Evolutionary conservation across 2,329 filamentous ascomycete genomes (phyloP).

Genomic region (Lachnellula hyalina): DNA sequence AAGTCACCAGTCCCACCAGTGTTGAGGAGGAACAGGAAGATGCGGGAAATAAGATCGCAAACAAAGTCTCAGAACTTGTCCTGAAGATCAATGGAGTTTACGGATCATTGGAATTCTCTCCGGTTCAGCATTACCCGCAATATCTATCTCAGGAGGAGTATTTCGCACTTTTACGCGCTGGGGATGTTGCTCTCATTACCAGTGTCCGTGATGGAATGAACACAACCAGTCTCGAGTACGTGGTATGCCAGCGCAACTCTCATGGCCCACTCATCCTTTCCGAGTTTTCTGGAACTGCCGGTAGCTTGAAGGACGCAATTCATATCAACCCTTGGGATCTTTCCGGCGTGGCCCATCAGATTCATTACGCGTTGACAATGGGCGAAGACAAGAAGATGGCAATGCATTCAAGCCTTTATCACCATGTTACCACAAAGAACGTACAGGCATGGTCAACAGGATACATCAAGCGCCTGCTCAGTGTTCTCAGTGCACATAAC

Average conservation of each 20-base stretch:
- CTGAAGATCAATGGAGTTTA: slow-evolving; percentile 87
- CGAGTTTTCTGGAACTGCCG: slow-evolving; percentile 92
- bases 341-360: slow-evolving; percentile 74
- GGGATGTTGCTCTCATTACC: slow-evolving; percentile 89
- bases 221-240: slow-evolving; percentile 91
- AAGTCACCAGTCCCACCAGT: slow-evolving; percentile 84
- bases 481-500: slow-evolving; percentile 72
- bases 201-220: slow-evolving; percentile 98
- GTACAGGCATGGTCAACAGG: slow-evolving; percentile 81
- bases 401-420: slow-evolving; percentile 72
- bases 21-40: slow-evolving; percentile 75
- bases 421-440: slow-evolving; percentile 79
- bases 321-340: slow-evolving; percentile 98
- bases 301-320: slow-evolving; percentile 77
- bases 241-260: slow-evolving; percentile 83
- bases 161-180: slow-evolving; percentile 84
- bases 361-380: slow-evolving; percentile 79
- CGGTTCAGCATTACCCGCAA: slow-evolving; percentile 91
- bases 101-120: slow-evolving; percentile 81
- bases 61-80: slow-evolving; percentile 84
- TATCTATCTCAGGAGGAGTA: slow-evolving; percentile 89
- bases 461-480: slow-evolving; percentile 73
- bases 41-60: slow-evolving; percentile 73
- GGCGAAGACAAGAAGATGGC: slow-evolving; percentile 55
- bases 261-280: slow-evolving; percentile 88